Evolutionary conservation across 202 grass and related monocot genomes (phyloP).

Genomic region (Panicum virgatum): DNA sequence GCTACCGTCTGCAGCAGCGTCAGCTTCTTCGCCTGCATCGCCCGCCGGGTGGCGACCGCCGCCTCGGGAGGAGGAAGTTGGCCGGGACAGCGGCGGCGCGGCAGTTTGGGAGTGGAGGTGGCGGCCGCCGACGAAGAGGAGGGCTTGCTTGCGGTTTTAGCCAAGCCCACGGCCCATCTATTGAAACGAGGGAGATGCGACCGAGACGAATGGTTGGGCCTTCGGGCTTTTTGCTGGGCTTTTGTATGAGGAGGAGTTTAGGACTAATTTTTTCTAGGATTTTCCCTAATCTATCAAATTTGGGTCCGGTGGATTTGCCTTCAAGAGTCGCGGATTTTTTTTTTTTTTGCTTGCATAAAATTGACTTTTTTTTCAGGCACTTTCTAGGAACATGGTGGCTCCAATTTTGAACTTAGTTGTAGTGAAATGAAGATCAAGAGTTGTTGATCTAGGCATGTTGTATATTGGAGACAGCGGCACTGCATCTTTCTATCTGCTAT

Average conservation of each 20-base stretch:
- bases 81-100: neutral
- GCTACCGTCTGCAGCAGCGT: constrained; percentile 71
- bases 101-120: neutral
- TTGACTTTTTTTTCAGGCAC: no score
- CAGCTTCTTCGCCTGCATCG: constrained; percentile 75
- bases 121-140: constrained; percentile 3
- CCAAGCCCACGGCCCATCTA: neutral
- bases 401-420: no score
- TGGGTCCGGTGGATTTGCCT: neutral
- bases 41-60: neutral
- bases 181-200: neutral
- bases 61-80: neutral
- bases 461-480: no score
- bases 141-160: neutral
- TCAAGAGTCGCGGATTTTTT: no score
- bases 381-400: no score
- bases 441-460: no score
- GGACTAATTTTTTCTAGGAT: neutral
- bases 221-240: neutral
- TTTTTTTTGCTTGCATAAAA: no score
- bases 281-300: neutral
- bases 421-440: no score
- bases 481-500: no score
- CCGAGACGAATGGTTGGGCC: no score
- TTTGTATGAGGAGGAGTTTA: neutral